A percentile compares a stretch with the other conserved stretches of the same genome.
Conservation (phyloP, 495 filamentous ascomycete genomes). For the Aspergillus nidulans region DNA sequence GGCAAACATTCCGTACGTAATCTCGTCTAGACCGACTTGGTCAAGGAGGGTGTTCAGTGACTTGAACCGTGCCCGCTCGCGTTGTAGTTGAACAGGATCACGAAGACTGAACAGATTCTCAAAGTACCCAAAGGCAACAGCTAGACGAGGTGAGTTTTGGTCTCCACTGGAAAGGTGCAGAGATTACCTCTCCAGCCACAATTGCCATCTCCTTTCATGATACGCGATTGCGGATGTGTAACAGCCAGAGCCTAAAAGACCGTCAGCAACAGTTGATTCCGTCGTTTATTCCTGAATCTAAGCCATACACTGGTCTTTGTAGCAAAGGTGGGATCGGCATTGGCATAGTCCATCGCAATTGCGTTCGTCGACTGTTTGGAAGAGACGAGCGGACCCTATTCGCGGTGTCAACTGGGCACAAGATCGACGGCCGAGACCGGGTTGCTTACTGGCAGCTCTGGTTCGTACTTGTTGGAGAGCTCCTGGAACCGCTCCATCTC, state of each 20-base stretch:
- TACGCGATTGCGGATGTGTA: conserved; percentile 83
- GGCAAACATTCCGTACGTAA: conserved; percentile 79
- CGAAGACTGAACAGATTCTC: conserved; percentile 69
- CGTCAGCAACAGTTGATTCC: conserved; percentile 16
- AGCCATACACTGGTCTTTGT: conserved; percentile 78
- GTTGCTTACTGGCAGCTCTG: conserved; percentile 56
- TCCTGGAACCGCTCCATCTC: conserved; percentile 53
- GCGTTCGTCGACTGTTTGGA: conserved; percentile 68
- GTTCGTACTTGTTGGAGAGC: conserved; percentile 60
- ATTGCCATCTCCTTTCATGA: conserved; percentile 87
- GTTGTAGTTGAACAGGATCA: conserved; percentile 58
- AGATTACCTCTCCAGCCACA: conserved; percentile 92
- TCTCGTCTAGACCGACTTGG: conserved; percentile 58
- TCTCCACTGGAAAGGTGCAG: conserved; percentile 16
- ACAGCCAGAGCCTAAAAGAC: conserved; percentile 64
- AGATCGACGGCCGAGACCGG: background rate
- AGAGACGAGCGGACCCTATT: conserved; percentile 73
- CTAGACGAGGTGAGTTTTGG: conserved; percentile 42
- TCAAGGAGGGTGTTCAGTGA: conserved; percentile 67
- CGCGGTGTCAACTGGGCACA: conserved; percentile 3
- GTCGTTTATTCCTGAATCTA: background rate
- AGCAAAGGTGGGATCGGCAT: conserved; percentile 79
- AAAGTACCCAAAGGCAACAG: conserved; percentile 89
- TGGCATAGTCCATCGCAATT: conserved; percentile 84
- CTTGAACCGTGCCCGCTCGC: conserved; percentile 66